Evolutionary conservation across 768 basidiomycete genomes (phyloP).

Genomic region (Boletus tylopilopsis): DNA sequence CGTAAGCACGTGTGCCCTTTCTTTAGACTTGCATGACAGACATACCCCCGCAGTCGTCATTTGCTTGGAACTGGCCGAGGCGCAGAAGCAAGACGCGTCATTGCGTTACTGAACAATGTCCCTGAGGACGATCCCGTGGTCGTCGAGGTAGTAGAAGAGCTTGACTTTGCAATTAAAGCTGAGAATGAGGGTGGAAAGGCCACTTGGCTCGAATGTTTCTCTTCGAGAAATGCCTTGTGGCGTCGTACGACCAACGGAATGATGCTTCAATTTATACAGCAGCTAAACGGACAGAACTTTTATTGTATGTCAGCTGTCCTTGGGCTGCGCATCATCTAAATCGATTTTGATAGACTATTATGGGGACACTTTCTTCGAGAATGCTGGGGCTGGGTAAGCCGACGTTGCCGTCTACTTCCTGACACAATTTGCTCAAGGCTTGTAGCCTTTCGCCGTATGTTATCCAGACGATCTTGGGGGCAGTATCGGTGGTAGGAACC

Average conservation of each 20-base stretch:
- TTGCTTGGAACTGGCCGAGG: constrained; percentile 54
- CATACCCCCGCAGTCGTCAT: constrained; percentile 51
- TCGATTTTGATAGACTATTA: constrained; percentile 60
- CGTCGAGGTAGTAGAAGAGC: constrained; percentile 56
- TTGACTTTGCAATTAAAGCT: constrained; percentile 58
- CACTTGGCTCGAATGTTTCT: constrained; percentile 78
- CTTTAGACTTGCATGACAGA: not conserved
- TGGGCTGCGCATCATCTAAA: constrained; percentile 1
- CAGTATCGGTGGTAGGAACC: constrained; percentile 67
- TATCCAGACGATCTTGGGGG: constrained; percentile 76
- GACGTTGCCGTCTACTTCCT: not conserved
- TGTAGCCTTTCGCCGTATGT: constrained; percentile 60
- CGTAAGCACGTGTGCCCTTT: constrained; percentile 39
- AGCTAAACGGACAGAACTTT: constrained; percentile 79
- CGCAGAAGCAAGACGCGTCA: constrained; percentile 56
- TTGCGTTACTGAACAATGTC: constrained; percentile 65
- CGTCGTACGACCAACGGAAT: constrained; percentile 76
- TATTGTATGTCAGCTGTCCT: constrained; percentile 49
- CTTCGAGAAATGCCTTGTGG: constrained; percentile 61
- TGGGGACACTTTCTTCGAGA: constrained; percentile 78
- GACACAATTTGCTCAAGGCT: not conserved
- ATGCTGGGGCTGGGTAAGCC: constrained; percentile 58
- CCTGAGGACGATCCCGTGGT: constrained; percentile 56
- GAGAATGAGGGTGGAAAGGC: constrained; percentile 83
- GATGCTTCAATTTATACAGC: constrained; percentile 81